Evolutionary conservation across 257 asterid genomes (phyloP), one percentile per base, ranked within the genome.

Genomic region (Nicotiana benthamiana): DNA sequence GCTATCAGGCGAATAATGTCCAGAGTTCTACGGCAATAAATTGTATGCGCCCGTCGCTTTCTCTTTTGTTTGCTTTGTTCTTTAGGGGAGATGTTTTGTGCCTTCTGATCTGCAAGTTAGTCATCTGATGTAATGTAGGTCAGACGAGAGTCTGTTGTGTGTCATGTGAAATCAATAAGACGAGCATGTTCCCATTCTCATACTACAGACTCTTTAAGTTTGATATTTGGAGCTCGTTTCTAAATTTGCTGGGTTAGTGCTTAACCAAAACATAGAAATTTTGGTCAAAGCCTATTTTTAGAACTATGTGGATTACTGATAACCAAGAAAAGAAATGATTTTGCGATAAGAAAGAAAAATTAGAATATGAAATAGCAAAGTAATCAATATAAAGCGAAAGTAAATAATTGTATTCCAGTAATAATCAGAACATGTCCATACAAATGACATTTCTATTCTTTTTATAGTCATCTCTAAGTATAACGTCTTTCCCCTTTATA

Each of bases 121-220:
- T 30, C 43, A 40, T 77, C 28, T 68, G 54, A 67, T 78, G 63
- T 81, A 81, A 75, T 74, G 75, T 28, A 30, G 67, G 65, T 75
- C 84, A 75, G n/a, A 75, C 8, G 75, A 26, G 43, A 59, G 75
- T 81, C 5, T 1, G 30, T 15, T 77, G 40, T 46, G 59, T 70
- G 22, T 40, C 30, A 64, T 80, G 40, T 65, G 79, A 66, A 36
- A 26, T 77, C 10, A 53, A 82, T 82, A 43, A 82, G 32, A 82
- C 36, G 24, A 56, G 46, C 6, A 7, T 64, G 13, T 64, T 64
- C 43, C 7, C 46, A 5, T 64, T 28, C 24, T 26, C n/a, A 62
- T 62, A 64, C 12, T 9, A 12, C 4, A 12, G 4, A 32, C 3
- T 7, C 27, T 68, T 54, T 36, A 9, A 5, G 20, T 68, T 68